Evolutionary conservation across 2,329 filamentous ascomycete species (phyloP).

Genomic region (Dissoconium aciculare): DNA sequence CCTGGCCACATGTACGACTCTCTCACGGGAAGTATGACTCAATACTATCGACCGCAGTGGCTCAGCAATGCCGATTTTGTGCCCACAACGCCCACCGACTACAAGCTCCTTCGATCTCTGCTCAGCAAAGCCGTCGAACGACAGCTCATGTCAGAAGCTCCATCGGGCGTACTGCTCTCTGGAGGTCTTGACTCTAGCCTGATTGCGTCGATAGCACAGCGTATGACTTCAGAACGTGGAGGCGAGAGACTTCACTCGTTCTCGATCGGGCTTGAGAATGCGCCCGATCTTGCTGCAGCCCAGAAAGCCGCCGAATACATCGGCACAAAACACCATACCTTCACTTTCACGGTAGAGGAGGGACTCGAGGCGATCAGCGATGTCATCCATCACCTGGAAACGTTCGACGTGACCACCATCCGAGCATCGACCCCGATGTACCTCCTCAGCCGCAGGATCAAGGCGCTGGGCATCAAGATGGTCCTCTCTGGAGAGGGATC

Average conservation of each 20-base stretch:
- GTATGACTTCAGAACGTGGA: slow-evolving; percentile 82
- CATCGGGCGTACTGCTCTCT: slow-evolving; percentile 86
- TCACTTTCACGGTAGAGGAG: slow-evolving; percentile 95
- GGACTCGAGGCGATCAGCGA: slow-evolving; percentile 90
- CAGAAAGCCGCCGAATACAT: slow-evolving; percentile 91
- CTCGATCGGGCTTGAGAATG: slow-evolving; percentile 85
- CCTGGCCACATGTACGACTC: slow-evolving; percentile 93
- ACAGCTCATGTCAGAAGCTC: slow-evolving; percentile 94
- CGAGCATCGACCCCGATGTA: slow-evolving; percentile 98
- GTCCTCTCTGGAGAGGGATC: slow-evolving; percentile 89
- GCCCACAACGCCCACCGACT: slow-evolving; percentile 64
- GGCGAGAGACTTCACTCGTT: slow-evolving; percentile 94
- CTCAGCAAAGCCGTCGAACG: slow-evolving; percentile 87
- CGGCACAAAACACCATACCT: slow-evolving; percentile 91
- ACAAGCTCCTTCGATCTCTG: slow-evolving; percentile 61
- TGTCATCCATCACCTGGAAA: slow-evolving; percentile 94
- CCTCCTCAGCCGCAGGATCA: slow-evolving; percentile 91
- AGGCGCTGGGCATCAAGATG: slow-evolving; percentile 99
- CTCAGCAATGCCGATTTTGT: slow-evolving; percentile 64
- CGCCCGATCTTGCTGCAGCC: slow-evolving; percentile 85
- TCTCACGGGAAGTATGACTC: slow-evolving; percentile 63
- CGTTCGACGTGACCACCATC: slow-evolving; percentile 95
- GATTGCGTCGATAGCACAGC: slow-evolving; percentile 85
- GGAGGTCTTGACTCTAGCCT: slow-evolving; percentile 90
- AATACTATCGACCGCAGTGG: slow-evolving; percentile 87